These are phyloP conservation scores for Roridomyces roridus DNA, from an alignment of 768 basidiomycete species.

Conservation along the genomic window DNA sequence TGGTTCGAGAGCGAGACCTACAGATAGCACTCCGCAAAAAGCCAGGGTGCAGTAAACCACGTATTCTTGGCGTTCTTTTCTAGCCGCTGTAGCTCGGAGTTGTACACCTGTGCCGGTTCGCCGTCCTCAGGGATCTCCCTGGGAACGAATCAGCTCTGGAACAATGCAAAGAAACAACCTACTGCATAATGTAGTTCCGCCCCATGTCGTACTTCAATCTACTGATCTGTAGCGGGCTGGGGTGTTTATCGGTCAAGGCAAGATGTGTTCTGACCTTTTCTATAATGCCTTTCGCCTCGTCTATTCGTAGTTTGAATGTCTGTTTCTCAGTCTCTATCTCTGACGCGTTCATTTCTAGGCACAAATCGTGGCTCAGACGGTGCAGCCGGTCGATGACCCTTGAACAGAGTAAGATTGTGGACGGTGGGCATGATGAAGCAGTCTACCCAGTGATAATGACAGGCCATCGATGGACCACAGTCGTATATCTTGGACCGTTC, in stretches of 20 bases:
- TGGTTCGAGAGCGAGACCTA: constrained; percentile 37
- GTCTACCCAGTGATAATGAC: constrained; percentile 72
- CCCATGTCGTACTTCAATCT: constrained; percentile 88
- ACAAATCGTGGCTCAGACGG: constrained; percentile 66
- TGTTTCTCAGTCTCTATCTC: constrained; percentile 28
- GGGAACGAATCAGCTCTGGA: too few relatives aligned
- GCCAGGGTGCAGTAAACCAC: constrained; percentile 95
- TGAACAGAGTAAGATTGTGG: neutral
- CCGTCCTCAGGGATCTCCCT: constrained; percentile 79
- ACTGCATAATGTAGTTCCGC: constrained; percentile 74
- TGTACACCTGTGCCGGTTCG: constrained; percentile 75
- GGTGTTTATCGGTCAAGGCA: neutral
- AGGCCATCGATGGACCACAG: constrained; percentile 81
- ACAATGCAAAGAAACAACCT: constrained; percentile 28
- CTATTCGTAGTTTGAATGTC: constrained; percentile 49
- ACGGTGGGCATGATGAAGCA: neutral
- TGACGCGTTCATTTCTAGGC: constrained; percentile 30
- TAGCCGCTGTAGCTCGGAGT: constrained; percentile 67
- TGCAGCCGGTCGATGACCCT: constrained; percentile 78
- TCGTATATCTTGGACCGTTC: constrained; percentile 64
- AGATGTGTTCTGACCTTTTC: constrained; percentile 55
- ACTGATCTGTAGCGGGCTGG: constrained; percentile 16
- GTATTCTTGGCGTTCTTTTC: constrained; percentile 57
- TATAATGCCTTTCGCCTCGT: constrained; percentile 84
- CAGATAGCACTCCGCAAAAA: constrained; percentile 95